phyloP scores from a whole-genome alignment of 768 basidiomycete genomes.

The Leccinum incarnatum region DNA sequence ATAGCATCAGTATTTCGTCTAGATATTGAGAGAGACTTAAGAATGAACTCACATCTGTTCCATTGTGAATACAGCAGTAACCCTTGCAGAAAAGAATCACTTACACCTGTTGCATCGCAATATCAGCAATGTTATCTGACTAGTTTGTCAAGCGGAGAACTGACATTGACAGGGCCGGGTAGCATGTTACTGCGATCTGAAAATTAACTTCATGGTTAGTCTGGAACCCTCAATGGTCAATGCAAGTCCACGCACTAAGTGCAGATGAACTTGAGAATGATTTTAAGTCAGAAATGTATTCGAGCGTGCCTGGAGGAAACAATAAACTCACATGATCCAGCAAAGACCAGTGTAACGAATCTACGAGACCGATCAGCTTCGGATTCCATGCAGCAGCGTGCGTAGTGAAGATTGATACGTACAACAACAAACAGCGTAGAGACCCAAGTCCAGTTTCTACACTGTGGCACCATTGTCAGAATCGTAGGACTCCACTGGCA shows the following conservation, averaged over 20 bases:
- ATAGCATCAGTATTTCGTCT: background rate
- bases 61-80: background rate
- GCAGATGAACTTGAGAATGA: background rate
- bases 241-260: slow-evolving; percentile 4
- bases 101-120: slow-evolving; percentile 4
- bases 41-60: slow-evolving; percentile 10
- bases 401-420: background rate
- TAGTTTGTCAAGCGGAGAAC: background rate
- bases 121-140: background rate
- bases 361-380: background rate
- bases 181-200: slow-evolving; percentile 7
- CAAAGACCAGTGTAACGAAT: slow-evolving; percentile 15
- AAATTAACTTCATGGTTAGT: background rate
- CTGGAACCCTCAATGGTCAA: background rate
- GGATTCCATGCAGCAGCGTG: background rate
- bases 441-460: slow-evolving; percentile 12
- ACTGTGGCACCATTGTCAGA: slow-evolving; percentile 1
- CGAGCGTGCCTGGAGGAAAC: no score
- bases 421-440: slow-evolving; percentile 17
- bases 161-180: slow-evolving; percentile 4
- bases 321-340: slow-evolving; percentile 8
- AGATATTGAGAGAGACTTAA: background rate
- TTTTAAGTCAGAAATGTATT: background rate
- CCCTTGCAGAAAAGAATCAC: background rate
- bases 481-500: no score